Base-by-base conservation (phyloP, 2,329 filamentous ascomycete species). In the Alternaria gansuensis region DNA sequence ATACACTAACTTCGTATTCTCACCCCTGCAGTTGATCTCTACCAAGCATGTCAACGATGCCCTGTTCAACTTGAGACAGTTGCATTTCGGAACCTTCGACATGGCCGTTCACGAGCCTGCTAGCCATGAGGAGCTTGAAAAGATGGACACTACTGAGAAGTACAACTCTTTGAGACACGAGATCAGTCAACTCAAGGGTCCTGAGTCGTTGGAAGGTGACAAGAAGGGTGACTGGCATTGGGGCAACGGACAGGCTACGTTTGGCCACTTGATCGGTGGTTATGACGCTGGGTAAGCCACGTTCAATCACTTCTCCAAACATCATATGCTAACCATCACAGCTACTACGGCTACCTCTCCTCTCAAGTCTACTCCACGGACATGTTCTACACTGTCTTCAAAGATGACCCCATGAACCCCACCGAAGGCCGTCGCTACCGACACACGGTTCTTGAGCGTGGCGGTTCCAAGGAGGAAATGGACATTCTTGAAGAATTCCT, bases 341-440 rank as follows among this genome's bases (percentile, higher is more conserved):
- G 74, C 17, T 94, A 94, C 80, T 95, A 95, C 76, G 83, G 82
- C 49, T 84, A 84, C 64, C 73, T 84, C 57, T 79, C 86, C 63
- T 92, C 89, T 1, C 86, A 92, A 75, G 92, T 95, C 17, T 95
- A 93, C 79, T 91, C 88, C 23, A 85, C 89, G 26, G 91, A 96
- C 77, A 94, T 96, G 90, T 96, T 94, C 82, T 88, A 91, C 78
- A 85, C 85, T 0, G 88, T 90, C 45, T 95, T 95, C 80, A 88
- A 89, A 80, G 82, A 85, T 67, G 83, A 93, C 74, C 91, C 91
- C 0, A 93, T 94, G 90, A 86, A 93, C 75, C 83, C 83, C 31
- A 85, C 84, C 65, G 87, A 92, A 74, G 91, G 91, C 1, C 83
- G 91, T 13, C 80, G 90, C 58, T 95, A 94, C 79, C 84, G 91